Evolutionary conservation across 148 eudicot species (phyloP).

Genomic region (Nepenthes gracilis): DNA sequence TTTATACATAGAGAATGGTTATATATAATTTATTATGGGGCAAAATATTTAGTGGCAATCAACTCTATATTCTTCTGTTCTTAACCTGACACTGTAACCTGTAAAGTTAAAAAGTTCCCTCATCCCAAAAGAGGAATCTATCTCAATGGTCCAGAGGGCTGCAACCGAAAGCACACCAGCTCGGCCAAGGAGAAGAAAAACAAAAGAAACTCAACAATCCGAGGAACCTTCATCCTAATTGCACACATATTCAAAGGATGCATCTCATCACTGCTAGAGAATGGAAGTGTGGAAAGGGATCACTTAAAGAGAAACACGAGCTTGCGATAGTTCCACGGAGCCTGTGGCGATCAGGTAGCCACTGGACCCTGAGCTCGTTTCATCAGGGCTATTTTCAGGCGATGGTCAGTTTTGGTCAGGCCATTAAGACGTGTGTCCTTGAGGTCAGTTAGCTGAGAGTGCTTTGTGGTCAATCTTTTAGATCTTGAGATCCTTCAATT

Average conservation of each 20-base stretch:
- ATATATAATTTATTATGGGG: background rate
- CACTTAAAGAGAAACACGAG: too few species aligned
- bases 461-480: background rate
- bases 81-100: background rate
- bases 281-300: too few species aligned
- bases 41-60: slow-evolving; percentile 2
- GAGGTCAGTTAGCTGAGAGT: too few species aligned
- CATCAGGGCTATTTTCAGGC: background rate
- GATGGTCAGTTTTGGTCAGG: slow-evolving; percentile 6
- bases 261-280: slow-evolving; percentile 2
- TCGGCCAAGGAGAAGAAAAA: background rate
- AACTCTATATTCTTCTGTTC: background rate
- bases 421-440: too few species aligned
- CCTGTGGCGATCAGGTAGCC: too few species aligned
- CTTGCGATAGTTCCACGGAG: too few species aligned
- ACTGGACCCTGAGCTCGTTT: too few species aligned
- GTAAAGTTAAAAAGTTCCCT: slow-evolving; percentile 6
- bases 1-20: slow-evolving; percentile 2
- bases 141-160: background rate
- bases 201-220: slow-evolving; percentile 8
- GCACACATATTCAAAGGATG: slow-evolving; percentile 28
- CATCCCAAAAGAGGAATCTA: slow-evolving; percentile 6
- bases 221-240: slow-evolving; percentile 15
- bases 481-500: background rate
- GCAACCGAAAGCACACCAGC: background rate